A percentile compares a stretch with the other conserved stretches of the same genome.
phyloP scores from a whole-genome alignment of 1,139 yeast genomes.

The Pichia sp. region DNA sequence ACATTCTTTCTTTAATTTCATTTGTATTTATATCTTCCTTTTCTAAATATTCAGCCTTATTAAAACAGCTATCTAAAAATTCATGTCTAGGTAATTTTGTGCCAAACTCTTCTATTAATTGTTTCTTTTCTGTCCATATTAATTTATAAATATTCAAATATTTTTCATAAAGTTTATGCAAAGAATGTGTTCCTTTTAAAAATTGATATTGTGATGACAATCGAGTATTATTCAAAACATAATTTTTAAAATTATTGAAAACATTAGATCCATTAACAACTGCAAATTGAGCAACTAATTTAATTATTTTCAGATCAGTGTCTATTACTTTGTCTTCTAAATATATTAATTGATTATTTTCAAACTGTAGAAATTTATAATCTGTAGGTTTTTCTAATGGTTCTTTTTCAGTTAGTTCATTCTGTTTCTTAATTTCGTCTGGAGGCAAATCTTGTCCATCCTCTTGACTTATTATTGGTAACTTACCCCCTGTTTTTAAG shows the following conservation, averaged over 20 bases:
- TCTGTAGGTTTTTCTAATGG: slow-evolving; percentile 14
- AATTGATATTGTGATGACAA: slow-evolving; percentile 64
- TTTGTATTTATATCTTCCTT: slow-evolving; percentile 33
- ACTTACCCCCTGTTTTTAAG: slow-evolving; percentile 4
- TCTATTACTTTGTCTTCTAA: slow-evolving; percentile 48
- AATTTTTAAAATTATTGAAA: slow-evolving; percentile 32
- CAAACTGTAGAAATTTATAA: slow-evolving; percentile 8
- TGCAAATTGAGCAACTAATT: slow-evolving; percentile 64
- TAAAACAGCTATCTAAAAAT: slow-evolving; percentile 47
- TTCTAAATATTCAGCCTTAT: slow-evolving; percentile 52
- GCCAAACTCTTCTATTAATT: slow-evolving; percentile 15
- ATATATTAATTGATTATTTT: slow-evolving; percentile 26
- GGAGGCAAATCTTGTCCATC: background rate
- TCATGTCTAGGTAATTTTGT: slow-evolving; percentile 19
- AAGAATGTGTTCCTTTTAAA: slow-evolving; percentile 52
- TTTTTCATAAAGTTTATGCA: slow-evolving; percentile 45
- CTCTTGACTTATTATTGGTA: slow-evolving; percentile 2
- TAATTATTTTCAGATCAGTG: slow-evolving; percentile 62
- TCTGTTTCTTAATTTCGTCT: too few species aligned
- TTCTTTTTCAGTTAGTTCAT: background rate
- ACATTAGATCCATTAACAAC: slow-evolving; percentile 50
- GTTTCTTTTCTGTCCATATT: slow-evolving; percentile 30
- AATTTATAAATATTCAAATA: slow-evolving; percentile 53
- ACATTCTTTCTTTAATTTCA: slow-evolving; percentile 25
- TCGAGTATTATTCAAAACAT: slow-evolving; percentile 31